Evolutionary conservation across 1,139 yeast species (phyloP).

Genomic region (Candida tetrigidarum): DNA sequence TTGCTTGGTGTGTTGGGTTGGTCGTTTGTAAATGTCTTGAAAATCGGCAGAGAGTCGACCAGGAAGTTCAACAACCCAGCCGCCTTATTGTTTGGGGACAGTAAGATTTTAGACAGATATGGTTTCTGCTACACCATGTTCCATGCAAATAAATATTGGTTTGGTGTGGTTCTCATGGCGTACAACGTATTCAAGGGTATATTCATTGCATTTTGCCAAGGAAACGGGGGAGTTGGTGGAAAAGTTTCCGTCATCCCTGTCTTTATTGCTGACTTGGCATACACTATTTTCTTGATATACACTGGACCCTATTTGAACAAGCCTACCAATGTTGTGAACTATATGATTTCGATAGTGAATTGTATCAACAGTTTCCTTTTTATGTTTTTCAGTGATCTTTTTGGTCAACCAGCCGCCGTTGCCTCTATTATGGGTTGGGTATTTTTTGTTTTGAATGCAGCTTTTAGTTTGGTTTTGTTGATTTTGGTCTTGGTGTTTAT

Average conservation of each 20-base stretch:
- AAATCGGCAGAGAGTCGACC: conserved; percentile 60
- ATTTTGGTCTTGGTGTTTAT: conserved; percentile 63
- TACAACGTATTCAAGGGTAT: conserved; percentile 63
- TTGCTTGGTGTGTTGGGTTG: conserved; percentile 59
- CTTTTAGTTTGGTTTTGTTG: conserved; percentile 68
- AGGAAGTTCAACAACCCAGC: conserved; percentile 69
- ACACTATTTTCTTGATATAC: conserved; percentile 58
- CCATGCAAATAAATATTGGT: conserved; percentile 74
- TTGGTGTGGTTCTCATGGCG: conserved; percentile 60
- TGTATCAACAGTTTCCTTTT: conserved; percentile 74
- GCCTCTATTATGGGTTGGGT: conserved; percentile 82
- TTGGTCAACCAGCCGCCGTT: conserved; percentile 69
- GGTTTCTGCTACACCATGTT: conserved; percentile 88
- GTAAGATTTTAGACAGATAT: conserved; percentile 63
- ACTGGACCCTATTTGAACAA: conserved; percentile 71
- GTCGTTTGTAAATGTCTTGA: conserved; percentile 61
- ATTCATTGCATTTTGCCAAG: conserved; percentile 71
- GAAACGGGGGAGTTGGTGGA: conserved; percentile 45
- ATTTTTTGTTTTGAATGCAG: conserved; percentile 77
- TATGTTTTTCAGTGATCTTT: conserved; percentile 72
- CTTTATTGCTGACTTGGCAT: conserved; percentile 67
- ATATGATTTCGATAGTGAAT: conserved; percentile 64
- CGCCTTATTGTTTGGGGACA: conserved; percentile 74
- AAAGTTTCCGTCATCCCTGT: conserved; percentile 68
- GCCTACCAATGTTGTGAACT: conserved; percentile 70